Percentiles rank a stretch among this genome's conserved stretches.
phyloP scores from a whole-genome alignment of 768 basidiomycete species.

The Porphyrellus cyaneotinctus region DNA sequence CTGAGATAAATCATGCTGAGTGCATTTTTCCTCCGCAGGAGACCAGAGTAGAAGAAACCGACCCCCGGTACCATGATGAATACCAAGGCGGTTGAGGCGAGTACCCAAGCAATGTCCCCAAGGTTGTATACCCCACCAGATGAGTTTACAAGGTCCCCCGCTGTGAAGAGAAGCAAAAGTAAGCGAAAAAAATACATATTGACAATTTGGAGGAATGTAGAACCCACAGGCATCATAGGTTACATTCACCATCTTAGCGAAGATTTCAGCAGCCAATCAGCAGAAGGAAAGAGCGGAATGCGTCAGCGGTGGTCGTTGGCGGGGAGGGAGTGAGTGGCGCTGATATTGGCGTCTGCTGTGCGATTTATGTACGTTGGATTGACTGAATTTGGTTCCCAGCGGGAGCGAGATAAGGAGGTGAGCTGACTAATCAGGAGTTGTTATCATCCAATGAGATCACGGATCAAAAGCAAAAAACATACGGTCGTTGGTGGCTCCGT shows the following conservation, averaged over 20 bases:
- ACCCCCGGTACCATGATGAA: slow-evolving; percentile 85
- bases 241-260: slow-evolving; percentile 39
- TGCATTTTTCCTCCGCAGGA: slow-evolving; percentile 90
- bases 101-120: slow-evolving; percentile 67
- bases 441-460: slow-evolving; percentile 22
- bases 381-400: slow-evolving; percentile 1
- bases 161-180: slow-evolving; percentile 20
- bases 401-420: slow-evolving; percentile 15
- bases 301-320: slow-evolving; percentile 1
- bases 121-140: slow-evolving; percentile 44
- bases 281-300: background rate
- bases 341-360: slow-evolving; percentile 22
- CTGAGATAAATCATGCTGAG: slow-evolving; percentile 83
- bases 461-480: background rate
- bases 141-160: slow-evolving; percentile 35
- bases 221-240: slow-evolving; percentile 40
- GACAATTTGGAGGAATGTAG: background rate
- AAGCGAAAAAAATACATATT: background rate
- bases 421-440: slow-evolving; percentile 16
- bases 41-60: slow-evolving; percentile 87
- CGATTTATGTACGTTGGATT: slow-evolving; percentile 12
- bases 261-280: background rate
- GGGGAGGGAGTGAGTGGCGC: background rate
- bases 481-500: background rate
- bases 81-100: slow-evolving; percentile 74